Conservation (phyloP, 75 land plant genomes). For the Pinus taeda region DNA sequence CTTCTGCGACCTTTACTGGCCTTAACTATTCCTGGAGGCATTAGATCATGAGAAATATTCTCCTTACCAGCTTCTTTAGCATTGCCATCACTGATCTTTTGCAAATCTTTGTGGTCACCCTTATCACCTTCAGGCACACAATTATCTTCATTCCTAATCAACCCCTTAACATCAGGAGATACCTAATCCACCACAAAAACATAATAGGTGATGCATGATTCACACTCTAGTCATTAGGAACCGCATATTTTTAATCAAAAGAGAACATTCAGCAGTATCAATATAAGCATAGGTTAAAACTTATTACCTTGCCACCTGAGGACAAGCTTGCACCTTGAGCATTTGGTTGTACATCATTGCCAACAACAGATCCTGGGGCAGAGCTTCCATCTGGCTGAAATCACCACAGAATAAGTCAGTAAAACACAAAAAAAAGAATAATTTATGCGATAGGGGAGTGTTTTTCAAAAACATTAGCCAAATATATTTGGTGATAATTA, state of each 20-base stretch:
- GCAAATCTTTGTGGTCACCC: background rate
- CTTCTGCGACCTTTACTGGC: slow-evolving; percentile 3
- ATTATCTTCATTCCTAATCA: background rate
- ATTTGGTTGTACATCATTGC: background rate
- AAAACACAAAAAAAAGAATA: background rate
- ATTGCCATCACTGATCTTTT: background rate
- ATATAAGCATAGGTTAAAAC: background rate
- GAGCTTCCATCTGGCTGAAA: background rate
- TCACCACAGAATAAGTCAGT: background rate
- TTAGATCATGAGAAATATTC: background rate
- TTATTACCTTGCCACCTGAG: background rate
- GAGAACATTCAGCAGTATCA: background rate
- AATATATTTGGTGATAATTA: background rate
- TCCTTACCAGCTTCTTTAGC: slow-evolving; percentile 5
- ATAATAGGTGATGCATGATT: background rate
- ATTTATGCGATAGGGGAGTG: background rate
- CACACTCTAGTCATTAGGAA: background rate
- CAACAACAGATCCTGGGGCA: background rate
- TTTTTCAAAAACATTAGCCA: background rate
- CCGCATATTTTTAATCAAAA: background rate
- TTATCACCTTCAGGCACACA: background rate
- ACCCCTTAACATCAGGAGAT: background rate
- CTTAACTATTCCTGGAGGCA: background rate
- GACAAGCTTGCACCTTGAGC: background rate
- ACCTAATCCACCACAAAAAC: background rate